Evolutionary conservation across 768 basidiomycete species (phyloP).

Genomic region (Rhodotorula kratochvilovae): DNA sequence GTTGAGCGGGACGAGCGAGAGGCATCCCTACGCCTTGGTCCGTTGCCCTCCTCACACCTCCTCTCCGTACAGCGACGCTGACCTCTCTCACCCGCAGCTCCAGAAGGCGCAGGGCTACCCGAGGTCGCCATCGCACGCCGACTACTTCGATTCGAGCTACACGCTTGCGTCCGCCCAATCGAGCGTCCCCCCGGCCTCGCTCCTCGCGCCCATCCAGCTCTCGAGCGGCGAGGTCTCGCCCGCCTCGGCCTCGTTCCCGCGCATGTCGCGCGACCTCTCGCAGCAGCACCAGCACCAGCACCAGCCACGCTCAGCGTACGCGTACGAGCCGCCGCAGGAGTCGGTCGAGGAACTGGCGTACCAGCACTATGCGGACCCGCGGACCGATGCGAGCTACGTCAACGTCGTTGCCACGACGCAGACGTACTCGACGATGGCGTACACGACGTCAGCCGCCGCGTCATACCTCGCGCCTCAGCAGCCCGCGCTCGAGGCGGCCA

Average conservation of each 20-base stretch:
- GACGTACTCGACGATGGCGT: not conserved
- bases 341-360: not conserved
- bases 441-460: no score
- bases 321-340: not conserved
- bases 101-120: not conserved
- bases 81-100: not conserved
- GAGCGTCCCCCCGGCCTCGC: not conserved
- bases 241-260: not conserved
- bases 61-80: not conserved
- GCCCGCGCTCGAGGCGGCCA: no score
- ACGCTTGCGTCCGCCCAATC: not conserved
- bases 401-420: no score
- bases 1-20: not conserved
- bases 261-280: not conserved
- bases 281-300: not conserved
- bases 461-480: no score
- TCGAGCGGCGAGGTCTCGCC: not conserved
- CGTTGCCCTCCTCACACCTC: not conserved
- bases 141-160: not conserved
- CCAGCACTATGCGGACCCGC: not conserved
- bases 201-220: not conserved
- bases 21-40: not conserved
- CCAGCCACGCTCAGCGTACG: not conserved
- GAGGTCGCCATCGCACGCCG: not conserved
- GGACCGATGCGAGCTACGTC: no score